A percentile compares a stretch with the other conserved stretches of the same genome.
Evolutionary conservation across 768 basidiomycete genomes (phyloP).

Genomic region (Amanita inopinata): DNA sequence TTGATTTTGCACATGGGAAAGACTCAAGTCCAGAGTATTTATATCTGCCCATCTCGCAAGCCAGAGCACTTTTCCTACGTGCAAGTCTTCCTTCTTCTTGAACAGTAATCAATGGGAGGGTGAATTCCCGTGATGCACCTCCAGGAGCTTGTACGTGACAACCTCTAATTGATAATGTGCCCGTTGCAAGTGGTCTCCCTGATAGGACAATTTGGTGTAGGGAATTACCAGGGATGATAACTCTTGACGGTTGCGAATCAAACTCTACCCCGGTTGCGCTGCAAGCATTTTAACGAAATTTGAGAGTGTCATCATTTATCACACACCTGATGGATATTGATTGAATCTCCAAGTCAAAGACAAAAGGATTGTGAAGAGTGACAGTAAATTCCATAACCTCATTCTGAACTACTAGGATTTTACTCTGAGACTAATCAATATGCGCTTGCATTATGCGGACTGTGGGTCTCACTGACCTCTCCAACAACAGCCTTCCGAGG

Average conservation of each 20-base stretch:
- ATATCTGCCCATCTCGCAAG: slow-evolving; percentile 57
- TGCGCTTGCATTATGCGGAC: background rate
- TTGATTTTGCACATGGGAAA: slow-evolving; percentile 46
- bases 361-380: slow-evolving; percentile 83
- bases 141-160: slow-evolving; percentile 72
- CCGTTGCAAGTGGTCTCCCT: slow-evolving; percentile 56
- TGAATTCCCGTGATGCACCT: slow-evolving; percentile 59
- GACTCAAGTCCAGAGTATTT: slow-evolving; percentile 72
- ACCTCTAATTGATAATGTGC: slow-evolving; percentile 65
- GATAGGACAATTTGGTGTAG: slow-evolving; percentile 64
- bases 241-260: slow-evolving; percentile 50
- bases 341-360: slow-evolving; percentile 86
- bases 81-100: slow-evolving; percentile 58
- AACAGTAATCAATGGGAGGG: slow-evolving; percentile 63
- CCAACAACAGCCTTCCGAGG: slow-evolving; percentile 50
- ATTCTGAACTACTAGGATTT: slow-evolving; percentile 67
- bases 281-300: slow-evolving; percentile 7
- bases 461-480: slow-evolving; percentile 42
- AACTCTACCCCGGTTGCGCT: slow-evolving; percentile 81
- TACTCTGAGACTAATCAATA: slow-evolving; percentile 27
- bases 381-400: slow-evolving; percentile 78
- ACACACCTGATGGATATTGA: slow-evolving; percentile 70
- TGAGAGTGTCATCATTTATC: background rate
- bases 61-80: slow-evolving; percentile 46
- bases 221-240: slow-evolving; percentile 65